phyloP scores from a whole-genome alignment of 2,329 filamentous ascomycete species.

The Orbilia ellipsospora region DNA sequence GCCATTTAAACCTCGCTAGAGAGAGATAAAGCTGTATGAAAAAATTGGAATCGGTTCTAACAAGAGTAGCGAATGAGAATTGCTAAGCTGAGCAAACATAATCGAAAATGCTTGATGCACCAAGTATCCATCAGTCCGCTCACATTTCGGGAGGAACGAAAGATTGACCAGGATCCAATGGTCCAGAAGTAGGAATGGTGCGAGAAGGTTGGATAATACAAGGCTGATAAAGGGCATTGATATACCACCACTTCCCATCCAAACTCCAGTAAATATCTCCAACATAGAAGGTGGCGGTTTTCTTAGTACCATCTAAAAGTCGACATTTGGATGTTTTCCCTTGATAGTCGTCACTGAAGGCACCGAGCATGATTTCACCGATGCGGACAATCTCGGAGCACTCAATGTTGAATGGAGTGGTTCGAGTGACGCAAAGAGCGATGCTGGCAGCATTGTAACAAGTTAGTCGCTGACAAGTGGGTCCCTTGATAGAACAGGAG shows the following conservation, averaged over 20 bases:
- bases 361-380: slow-evolving; percentile 30
- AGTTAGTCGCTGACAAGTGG: slow-evolving; percentile 13
- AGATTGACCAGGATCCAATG: neutral
- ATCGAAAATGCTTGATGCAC: too few species aligned
- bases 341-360: slow-evolving; percentile 19
- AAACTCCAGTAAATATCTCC: slow-evolving; percentile 26
- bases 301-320: slow-evolving; percentile 2
- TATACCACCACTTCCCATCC: slow-evolving; percentile 38
- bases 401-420: slow-evolving; percentile 20
- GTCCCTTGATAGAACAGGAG: slow-evolving; percentile 26
- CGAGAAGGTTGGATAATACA: slow-evolving; percentile 17
- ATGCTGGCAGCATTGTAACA: slow-evolving; percentile 23
- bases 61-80: too few species aligned
- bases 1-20: too few species aligned
- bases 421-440: slow-evolving; percentile 23
- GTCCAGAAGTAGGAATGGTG: slow-evolving; percentile 30
- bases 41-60: too few species aligned
- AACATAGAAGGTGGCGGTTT: slow-evolving; percentile 12
- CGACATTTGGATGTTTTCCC: slow-evolving; percentile 9
- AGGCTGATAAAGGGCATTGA: slow-evolving; percentile 19
- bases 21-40: too few species aligned
- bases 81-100: too few species aligned
- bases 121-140: too few species aligned
- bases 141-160: too few species aligned
- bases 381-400: slow-evolving; percentile 31